Evolutionary conservation across 108 stramenopile genomes (phyloP).

Genomic region (Ochromonas danica): DNA sequence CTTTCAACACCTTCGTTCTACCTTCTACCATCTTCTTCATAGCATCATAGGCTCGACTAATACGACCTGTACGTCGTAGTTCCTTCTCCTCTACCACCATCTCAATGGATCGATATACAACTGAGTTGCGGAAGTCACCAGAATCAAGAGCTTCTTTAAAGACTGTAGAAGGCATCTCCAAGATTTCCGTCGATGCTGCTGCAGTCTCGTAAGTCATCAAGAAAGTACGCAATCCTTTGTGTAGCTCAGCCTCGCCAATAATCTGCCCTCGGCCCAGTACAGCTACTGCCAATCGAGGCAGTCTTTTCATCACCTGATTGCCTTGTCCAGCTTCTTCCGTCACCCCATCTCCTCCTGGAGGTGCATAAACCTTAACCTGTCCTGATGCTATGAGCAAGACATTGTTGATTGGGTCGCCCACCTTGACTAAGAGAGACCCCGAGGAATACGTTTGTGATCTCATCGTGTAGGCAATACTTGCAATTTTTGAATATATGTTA

Average conservation of each 20-base stretch:
- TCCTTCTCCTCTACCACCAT: not conserved
- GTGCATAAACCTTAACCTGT: conserved; percentile 25
- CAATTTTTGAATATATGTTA: conserved; percentile 9
- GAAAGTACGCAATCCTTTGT: not conserved
- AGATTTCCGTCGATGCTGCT: conserved; percentile 11
- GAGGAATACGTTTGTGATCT: conserved; percentile 12
- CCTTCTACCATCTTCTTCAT: conserved; percentile 15
- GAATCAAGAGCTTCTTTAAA: not conserved
- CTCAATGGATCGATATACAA: not conserved
- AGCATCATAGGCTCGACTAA: not conserved
- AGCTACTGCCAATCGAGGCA: not conserved
- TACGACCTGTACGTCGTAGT: not conserved
- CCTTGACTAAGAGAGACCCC: not conserved
- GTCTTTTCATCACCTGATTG: not conserved
- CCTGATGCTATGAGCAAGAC: conserved; percentile 1
- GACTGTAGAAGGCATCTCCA: conserved; percentile 12
- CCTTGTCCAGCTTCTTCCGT: no score
- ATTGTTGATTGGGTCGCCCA: conserved; percentile 5
- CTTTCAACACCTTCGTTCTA: not conserved
- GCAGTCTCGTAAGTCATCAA: not conserved
- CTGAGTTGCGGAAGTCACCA: not conserved
- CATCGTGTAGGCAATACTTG: conserved; percentile 25
- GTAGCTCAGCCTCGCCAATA: conserved; percentile 23
- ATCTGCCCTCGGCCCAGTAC: conserved; percentile 24
- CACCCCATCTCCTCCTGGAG: not conserved